Conservation (phyloP, 2,329 filamentous ascomycete genomes). For the Dryadomyces sulphureus region DNA sequence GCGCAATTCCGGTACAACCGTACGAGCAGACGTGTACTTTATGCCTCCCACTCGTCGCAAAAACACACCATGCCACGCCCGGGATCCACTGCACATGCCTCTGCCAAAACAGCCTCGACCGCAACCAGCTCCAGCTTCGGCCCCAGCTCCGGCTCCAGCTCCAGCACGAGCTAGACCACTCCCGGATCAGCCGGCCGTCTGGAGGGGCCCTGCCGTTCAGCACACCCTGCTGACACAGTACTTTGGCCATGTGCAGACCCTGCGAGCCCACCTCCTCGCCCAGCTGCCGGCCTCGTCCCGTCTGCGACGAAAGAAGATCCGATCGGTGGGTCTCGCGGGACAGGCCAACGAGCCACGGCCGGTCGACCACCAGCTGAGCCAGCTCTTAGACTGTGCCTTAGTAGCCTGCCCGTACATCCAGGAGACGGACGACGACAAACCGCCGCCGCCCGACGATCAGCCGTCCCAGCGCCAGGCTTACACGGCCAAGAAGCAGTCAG, state of each 20-base stretch:
- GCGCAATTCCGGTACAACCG: no score
- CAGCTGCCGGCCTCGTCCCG: constrained; percentile 54
- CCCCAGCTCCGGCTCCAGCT: no score
- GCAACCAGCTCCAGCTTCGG: no score
- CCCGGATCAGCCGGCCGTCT: neutral
- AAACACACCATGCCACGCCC: no score
- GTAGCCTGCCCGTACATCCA: constrained; percentile 36
- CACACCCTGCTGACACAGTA: constrained; percentile 55
- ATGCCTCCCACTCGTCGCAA: no score
- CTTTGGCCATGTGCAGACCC: constrained; percentile 48
- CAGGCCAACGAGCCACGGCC: constrained; percentile 8
- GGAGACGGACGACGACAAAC: neutral
- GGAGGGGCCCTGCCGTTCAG: constrained; percentile 11
- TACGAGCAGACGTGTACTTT: no score
- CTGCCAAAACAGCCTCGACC: no score
- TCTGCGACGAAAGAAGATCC: constrained; percentile 41
- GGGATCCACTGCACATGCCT: no score
- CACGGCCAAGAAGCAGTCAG: constrained; percentile 37
- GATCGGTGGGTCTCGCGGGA: constrained; percentile 7
- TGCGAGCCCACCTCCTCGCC: constrained; percentile 56
- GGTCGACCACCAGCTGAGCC: constrained; percentile 29
- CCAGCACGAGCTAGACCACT: no score
- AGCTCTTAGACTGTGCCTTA: constrained; percentile 54
- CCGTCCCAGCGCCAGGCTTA: constrained; percentile 44
- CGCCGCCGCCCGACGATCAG: constrained; percentile 20